phyloP scores from a whole-genome alignment of 768 basidiomycete genomes.

The Trametes villosa region DNA sequence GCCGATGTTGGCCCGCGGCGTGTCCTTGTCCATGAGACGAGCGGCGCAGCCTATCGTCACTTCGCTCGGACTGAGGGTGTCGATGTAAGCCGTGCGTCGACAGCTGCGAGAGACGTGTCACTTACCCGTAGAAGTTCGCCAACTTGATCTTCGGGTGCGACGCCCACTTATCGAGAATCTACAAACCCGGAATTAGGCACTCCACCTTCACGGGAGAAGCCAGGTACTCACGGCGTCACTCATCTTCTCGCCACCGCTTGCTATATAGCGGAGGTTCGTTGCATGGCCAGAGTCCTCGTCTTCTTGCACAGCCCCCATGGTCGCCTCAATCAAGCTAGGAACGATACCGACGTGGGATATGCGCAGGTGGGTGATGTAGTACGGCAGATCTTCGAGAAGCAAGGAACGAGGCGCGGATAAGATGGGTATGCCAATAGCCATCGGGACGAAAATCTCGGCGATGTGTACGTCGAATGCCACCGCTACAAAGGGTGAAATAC shows the following conservation, averaged over 20 bases:
- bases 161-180: conserved; percentile 53
- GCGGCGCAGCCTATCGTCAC: conserved; percentile 57
- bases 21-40: conserved; percentile 45
- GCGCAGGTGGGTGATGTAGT: conserved; percentile 42
- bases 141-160: conserved; percentile 48
- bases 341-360: conserved; percentile 57
- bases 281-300: conserved; percentile 34
- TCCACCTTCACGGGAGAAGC: not conserved
- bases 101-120: not conserved
- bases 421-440: conserved; percentile 50
- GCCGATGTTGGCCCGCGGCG: conserved; percentile 50
- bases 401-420: conserved; percentile 45
- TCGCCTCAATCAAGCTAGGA: conserved; percentile 56
- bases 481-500: conserved; percentile 35
- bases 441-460: conserved; percentile 46
- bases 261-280: conserved; percentile 47
- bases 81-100: not conserved
- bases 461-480: conserved; percentile 59
- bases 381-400: conserved; percentile 47
- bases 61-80: conserved; percentile 45
- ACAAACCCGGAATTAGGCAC: not conserved
- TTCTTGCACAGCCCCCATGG: conserved; percentile 38
- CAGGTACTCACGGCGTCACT: conserved; percentile 47
- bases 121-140: conserved; percentile 54
- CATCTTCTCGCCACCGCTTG: conserved; percentile 58